Base-by-base conservation (phyloP, 1,284 basidiomycete species). In the Moesziomyces globuligerus region DNA sequence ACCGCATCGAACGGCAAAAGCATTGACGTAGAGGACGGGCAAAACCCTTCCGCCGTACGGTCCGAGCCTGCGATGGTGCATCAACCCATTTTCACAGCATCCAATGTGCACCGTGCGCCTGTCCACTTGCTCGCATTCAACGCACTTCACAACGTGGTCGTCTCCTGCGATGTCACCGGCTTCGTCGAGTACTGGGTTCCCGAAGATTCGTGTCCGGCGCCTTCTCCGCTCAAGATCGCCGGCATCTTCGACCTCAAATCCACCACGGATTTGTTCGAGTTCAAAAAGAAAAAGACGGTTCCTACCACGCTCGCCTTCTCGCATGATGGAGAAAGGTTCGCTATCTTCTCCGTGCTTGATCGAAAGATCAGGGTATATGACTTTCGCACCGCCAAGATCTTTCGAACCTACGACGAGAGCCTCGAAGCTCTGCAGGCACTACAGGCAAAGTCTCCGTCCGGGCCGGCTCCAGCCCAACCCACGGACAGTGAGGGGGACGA, bases 151-250 rank as follows among this genome's bases (percentile, higher is more conserved):
- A 90, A 98, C 79, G 91, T 90, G 9, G 93, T 98, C 18, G 87
- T 99, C 9, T 97, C 95, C 4, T 93, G 93, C 4, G 96, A 99
- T 79, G 90, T 94, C 80, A 89, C 88, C 13, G 96, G 96, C 0
- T 96, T 98, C 80, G 85, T 99, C 48, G 96, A 99, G 83, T 98
- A 96, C 83, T 99, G 96, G 96, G 91, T 92, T 1, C 97, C 93
- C 76, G 89, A 89, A 48, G 85, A 90, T 37, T 94, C 95, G 0
- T 89, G 89, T 70, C 88, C 90, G 52, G 85, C 91, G 5, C 86
- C 89, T 0, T 58, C 59, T 3, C 34, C 56, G 0, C 26, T 25
- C 29, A 70, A 61, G 29, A 45, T 70, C 7, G 44, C 56, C 4
- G 90, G 90, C 1, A 83, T 98, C 62, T 99, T 95, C 92, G 86